Evolutionary conservation across 2,329 filamentous ascomycete species (phyloP).

Genomic region (Aspergillus terreus): DNA sequence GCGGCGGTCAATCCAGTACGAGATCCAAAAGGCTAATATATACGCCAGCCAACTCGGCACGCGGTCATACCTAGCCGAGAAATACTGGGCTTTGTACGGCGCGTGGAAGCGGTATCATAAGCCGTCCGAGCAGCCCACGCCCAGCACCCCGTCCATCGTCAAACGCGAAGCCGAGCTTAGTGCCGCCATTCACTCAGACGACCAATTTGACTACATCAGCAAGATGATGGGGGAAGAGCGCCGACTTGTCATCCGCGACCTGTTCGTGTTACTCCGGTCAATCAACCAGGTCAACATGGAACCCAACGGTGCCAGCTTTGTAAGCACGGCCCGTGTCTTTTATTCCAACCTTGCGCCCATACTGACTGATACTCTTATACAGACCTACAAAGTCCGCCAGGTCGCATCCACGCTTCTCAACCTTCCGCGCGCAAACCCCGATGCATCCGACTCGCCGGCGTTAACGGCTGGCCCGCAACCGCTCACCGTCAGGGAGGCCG

Average conservation of each 20-base stretch:
- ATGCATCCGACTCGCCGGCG: constrained; percentile 38
- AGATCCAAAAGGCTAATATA: constrained; percentile 90
- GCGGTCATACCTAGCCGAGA: constrained; percentile 78
- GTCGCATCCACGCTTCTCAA: constrained; percentile 77
- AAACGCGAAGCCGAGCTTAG: constrained; percentile 18
- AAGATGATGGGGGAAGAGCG: constrained; percentile 69
- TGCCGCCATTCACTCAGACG: constrained; percentile 28
- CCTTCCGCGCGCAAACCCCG: constrained; percentile 40
- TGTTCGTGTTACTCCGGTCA: constrained; percentile 69
- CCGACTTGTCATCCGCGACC: constrained; percentile 75
- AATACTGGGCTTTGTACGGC: constrained; percentile 75
- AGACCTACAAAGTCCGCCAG: constrained; percentile 79
- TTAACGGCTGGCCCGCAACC: constrained; percentile 23
- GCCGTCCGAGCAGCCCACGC: constrained; percentile 11
- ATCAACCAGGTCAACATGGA: constrained; percentile 86
- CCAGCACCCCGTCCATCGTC: constrained; percentile 12
- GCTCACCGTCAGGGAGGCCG: constrained; percentile 50
- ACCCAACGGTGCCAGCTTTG: constrained; percentile 62
- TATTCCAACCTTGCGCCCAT: no score
- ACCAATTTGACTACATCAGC: constrained; percentile 50
- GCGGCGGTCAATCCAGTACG: constrained; percentile 60
- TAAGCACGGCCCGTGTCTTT: constrained; percentile 40
- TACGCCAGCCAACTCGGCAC: constrained; percentile 78
- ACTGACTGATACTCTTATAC: constrained; percentile 7
- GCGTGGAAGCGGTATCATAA: constrained; percentile 45